Percentiles rank a stretch among this genome's conserved stretches.
Evolutionary conservation across 805 yeast genomes (phyloP).

Genomic region (Metschnikowia picachoensis): DNA sequence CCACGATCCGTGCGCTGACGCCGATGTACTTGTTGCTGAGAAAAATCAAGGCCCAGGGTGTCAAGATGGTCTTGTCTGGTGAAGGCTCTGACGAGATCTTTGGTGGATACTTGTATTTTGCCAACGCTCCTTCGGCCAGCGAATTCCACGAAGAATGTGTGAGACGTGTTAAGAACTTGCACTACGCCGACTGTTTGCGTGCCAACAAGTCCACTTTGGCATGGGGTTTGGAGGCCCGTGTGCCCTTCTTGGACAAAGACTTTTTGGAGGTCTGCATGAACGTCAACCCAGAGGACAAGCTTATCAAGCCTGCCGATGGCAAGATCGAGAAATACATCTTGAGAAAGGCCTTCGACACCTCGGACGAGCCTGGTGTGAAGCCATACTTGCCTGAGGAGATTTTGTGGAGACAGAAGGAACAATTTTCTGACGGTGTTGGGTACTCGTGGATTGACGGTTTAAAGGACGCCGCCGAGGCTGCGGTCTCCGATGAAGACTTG

Average conservation of each 20-base stretch:
- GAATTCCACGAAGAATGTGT: conserved; percentile 97
- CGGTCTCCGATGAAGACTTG: conserved; percentile 85
- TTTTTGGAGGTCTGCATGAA: conserved; percentile 91
- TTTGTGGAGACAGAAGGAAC: conserved; percentile 99
- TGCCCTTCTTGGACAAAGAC: conserved; percentile 94
- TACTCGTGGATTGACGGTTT: conserved; percentile 98
- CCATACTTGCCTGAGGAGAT: conserved; percentile 96
- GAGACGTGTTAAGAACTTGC: conserved; percentile 94
- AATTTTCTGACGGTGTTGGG: conserved; percentile 99
- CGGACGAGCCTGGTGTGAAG: conserved; percentile 68
- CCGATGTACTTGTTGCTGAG: conserved; percentile 97
- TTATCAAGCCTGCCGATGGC: conserved; percentile 68
- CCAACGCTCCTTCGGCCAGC: conserved; percentile 87
- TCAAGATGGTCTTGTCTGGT: conserved; percentile 98
- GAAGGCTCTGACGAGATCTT: conserved; percentile 99
- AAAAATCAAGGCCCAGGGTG: conserved; percentile 99
- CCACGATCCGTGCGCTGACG: conserved; percentile 98
- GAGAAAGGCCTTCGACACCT: conserved; percentile 96
- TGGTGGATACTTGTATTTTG: conserved; percentile 97
- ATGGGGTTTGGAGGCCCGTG: conserved; percentile 99
- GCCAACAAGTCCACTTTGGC: conserved; percentile 99
- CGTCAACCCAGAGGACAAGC: conserved; percentile 89
- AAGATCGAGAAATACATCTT: conserved; percentile 91
- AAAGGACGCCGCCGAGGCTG: conserved; percentile 89
- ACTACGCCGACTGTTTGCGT: conserved; percentile 94